Evolutionary conservation across 106 monocot species (phyloP), one percentile per base, ranked within the genome.

Genomic region (Acanthochlamys bracteata): DNA sequence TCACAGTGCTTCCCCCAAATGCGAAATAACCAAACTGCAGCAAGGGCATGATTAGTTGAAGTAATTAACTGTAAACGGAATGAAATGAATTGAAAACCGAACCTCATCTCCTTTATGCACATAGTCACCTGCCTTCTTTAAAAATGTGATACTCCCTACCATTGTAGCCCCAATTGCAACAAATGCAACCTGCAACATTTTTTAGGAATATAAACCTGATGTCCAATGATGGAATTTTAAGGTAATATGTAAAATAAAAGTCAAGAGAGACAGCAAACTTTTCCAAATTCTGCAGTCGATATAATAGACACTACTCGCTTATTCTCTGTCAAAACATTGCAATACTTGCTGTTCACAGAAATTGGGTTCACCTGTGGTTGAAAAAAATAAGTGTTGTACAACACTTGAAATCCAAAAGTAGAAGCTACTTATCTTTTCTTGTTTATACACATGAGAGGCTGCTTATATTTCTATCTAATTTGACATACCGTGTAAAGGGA

Each of bases 1-100:
- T 88, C 15, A 91, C 91, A 42, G 96, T 91, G 84, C 96, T 98
- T 66, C 96, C 96, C 52, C 96, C 96, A 85, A 98, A 98, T 24
- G 91, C 79, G 59, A 91, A 98, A 61, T 91, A 98, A 51, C 96
- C 96, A 66, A 98, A 85, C 96, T 91, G 85, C 33, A 10, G 58
- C 58, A 65, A 41, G 33, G 33, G 33, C 33, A 33, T 33, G 33
- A 33, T 1, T 33, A 42, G 52, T 6, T 43, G 33, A 49, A 49
- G 49, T 49, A 49, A 10, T 3, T 4, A 14, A 14, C 12, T 12
- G 10, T 49, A 17, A 17, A 17, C 49, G 10, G 49, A 2, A 17
- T 14, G 17, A 49, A 12, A 49, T 14, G 49, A 49, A 49, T 49
- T 1, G 33, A 69, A 33, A 71, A 20, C 69, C 42, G 61, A 69